Conservation (phyloP, 441 rosid species). For the Omphalea diandra region DNA sequence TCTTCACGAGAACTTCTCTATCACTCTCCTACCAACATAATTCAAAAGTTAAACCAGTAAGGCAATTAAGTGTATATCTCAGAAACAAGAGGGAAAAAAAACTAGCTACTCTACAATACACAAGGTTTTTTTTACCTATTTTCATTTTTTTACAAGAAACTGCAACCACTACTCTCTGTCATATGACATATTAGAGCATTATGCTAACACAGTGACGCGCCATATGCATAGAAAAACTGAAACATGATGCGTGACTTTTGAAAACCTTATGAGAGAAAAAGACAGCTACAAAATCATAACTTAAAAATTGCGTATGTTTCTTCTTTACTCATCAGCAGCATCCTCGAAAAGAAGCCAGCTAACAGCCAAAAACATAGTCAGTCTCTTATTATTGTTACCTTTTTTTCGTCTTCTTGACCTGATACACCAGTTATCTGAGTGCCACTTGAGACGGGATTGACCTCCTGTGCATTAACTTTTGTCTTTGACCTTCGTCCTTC, state of each 20-base stretch:
- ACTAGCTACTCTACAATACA: not conserved
- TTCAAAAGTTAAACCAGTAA: not conserved
- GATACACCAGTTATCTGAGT: constrained; percentile 35
- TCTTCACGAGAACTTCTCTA: constrained; percentile 33
- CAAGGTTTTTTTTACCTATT: not conserved
- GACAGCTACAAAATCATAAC: not conserved
- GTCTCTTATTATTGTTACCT: constrained; percentile 38
- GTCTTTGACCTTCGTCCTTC: constrained; percentile 41
- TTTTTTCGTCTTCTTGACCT: constrained; percentile 37
- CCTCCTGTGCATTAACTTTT: constrained; percentile 35
- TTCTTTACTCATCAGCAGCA: not conserved
- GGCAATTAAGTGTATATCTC: not conserved
- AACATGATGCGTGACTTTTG: not conserved
- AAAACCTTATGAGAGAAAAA: not conserved
- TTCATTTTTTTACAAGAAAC: not conserved
- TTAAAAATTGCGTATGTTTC: not conserved
- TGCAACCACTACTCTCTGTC: not conserved
- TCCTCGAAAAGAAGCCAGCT: not conserved
- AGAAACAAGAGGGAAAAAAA: not conserved
- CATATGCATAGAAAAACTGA: not conserved
- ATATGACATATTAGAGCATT: not conserved
- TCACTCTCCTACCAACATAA: constrained; percentile 39
- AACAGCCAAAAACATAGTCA: not conserved
- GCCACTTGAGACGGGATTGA: constrained; percentile 33
- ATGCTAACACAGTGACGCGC: not conserved